Conservation (phyloP, 352 stramenopile genomes). For the Pythium grandisporangium region DNA sequence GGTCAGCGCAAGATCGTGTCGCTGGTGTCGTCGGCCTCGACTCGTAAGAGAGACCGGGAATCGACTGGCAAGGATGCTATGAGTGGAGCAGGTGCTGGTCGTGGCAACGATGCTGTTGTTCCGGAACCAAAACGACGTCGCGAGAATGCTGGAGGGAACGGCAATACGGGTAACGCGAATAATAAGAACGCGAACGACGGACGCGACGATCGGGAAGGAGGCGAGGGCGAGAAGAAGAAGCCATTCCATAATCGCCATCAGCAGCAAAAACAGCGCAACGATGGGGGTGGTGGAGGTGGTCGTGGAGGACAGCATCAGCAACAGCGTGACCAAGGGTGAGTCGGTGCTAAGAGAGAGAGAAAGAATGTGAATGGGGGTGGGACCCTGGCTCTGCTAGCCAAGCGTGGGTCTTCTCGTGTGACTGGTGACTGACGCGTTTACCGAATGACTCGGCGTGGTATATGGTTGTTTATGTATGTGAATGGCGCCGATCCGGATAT, state of each 20-base stretch:
- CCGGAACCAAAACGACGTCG: slow-evolving; percentile 39
- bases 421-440: too few species aligned
- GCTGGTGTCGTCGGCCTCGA: slow-evolving; percentile 40
- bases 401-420: neutral
- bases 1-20: slow-evolving; percentile 63
- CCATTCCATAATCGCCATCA: slow-evolving; percentile 9
- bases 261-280: slow-evolving; percentile 23
- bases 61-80: slow-evolving; percentile 3
- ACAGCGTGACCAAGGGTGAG: slow-evolving; percentile 52
- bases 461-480: too few species aligned
- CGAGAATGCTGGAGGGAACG: slow-evolving; percentile 13
- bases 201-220: slow-evolving; percentile 14
- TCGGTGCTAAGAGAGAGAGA: too few species aligned
- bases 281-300: slow-evolving; percentile 1
- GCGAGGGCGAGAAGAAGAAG: slow-evolving; percentile 42
- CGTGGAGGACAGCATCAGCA: slow-evolving; percentile 1
- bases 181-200: slow-evolving; percentile 2
- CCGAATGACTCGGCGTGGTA: too few species aligned
- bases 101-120: slow-evolving; percentile 4
- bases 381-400: neutral
- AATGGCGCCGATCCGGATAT: too few species aligned
- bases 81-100: neutral
- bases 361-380: neutral
- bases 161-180: slow-evolving; percentile 1
- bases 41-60: slow-evolving; percentile 62